phyloP scores from a whole-genome alignment of 1,284 basidiomycete genomes.

The Laetiporus sulphureus region DNA sequence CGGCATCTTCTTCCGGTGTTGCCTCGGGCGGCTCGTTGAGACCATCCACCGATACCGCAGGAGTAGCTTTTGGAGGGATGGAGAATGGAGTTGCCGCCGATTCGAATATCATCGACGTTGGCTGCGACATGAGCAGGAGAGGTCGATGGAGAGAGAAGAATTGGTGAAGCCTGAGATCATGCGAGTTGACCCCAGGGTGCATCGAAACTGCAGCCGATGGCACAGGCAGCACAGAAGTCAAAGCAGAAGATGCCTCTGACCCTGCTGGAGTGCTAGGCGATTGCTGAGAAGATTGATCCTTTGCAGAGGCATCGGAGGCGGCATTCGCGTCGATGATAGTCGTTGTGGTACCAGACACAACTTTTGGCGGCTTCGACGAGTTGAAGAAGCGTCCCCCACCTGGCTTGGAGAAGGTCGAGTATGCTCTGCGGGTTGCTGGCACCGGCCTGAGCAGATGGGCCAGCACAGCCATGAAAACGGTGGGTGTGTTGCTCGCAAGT shows the following conservation, averaged over 20 bases:
- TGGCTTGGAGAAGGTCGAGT: slow-evolving; percentile 74
- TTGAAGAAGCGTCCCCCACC: slow-evolving; percentile 72
- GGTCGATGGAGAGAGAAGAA: slow-evolving; percentile 77
- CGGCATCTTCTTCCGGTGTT: slow-evolving; percentile 63
- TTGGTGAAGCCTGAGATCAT: slow-evolving; percentile 69
- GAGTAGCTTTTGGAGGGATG: slow-evolving; percentile 5
- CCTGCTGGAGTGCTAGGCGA: slow-evolving; percentile 10
- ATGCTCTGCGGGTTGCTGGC: slow-evolving; percentile 47
- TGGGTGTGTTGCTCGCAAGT: not conserved
- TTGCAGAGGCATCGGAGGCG: slow-evolving; percentile 15
- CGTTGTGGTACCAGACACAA: slow-evolving; percentile 16
- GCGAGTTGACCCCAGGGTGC: slow-evolving; percentile 52
- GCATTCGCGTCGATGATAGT: slow-evolving; percentile 20
- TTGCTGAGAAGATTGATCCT: slow-evolving; percentile 19
- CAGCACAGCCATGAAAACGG: slow-evolving; percentile 34
- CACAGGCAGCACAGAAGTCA: slow-evolving; percentile 3
- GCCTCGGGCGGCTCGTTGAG: slow-evolving; percentile 46
- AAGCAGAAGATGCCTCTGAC: slow-evolving; percentile 8
- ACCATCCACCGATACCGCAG: slow-evolving; percentile 20
- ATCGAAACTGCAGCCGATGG: slow-evolving; percentile 18
- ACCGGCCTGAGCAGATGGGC: slow-evolving; percentile 42
- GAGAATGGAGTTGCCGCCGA: slow-evolving; percentile 26
- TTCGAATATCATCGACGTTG: slow-evolving; percentile 49
- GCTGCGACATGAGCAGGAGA: slow-evolving; percentile 56
- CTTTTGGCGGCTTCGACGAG: slow-evolving; percentile 48